Base-by-base conservation (phyloP, 139 green algal species). In the Eudorina sp. region DNA sequence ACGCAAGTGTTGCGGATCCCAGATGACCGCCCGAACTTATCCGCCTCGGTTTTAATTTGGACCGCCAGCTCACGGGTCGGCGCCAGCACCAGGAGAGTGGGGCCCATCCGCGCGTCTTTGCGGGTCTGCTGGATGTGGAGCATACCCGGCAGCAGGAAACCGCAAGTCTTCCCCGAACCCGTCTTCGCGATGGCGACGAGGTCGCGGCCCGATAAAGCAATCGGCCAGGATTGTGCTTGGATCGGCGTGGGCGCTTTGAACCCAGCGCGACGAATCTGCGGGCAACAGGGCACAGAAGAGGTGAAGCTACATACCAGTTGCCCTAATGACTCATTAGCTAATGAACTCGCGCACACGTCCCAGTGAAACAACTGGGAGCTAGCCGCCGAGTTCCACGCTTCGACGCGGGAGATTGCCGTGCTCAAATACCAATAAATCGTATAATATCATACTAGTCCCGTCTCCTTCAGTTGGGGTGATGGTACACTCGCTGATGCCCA, bases 31-130 rank as follows among this genome's bases (percentile, higher is more conserved):
- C 97, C 96, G 92, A 99, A 99, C 92, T 99, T 99, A 87, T 96
- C 94, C 40, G 95, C 95, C 91, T 99, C 96, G 16, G 94, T 93
- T 87, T 98, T 96, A 89, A 99, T 99, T 92, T 99, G 97, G 60
- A 96, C 91, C 6, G 97, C 96, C 73, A 99, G 94, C 96, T 99
- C 97, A 34, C 97, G 95, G 29, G 97, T 99, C 43, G 97, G 97
- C 41, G 97, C 97, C 51, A 99, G 91, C 13, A 98, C 94, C 18
- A 98, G 92, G 77, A 97, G 88, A 1, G 93, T 98, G 31, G 96
- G 96, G 16, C 96, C 96, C 29, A 86, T 51, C 41, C 95, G 93
- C 4, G 94, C 86, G 88, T 97, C 90, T 70, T 95, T 94, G 46
- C 90, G 90, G 19, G 78, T 92, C 14, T 89, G 83, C 31, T 94